These are phyloP conservation scores for Nigrograna mackinnonii DNA, from an alignment of 2,329 filamentous ascomycete genomes.

Conservation along the genomic window DNA sequence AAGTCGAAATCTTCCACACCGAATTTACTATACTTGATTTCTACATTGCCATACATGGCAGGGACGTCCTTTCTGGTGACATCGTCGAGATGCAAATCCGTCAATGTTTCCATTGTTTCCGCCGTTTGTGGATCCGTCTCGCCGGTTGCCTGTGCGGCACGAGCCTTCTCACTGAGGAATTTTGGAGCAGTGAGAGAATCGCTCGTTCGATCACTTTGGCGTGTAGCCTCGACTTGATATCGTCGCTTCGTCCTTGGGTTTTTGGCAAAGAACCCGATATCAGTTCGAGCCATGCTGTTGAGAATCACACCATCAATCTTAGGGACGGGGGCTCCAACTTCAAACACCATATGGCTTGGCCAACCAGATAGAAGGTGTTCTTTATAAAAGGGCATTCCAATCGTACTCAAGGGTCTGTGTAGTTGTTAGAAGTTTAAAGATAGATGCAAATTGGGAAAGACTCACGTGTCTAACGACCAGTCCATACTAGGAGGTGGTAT, in stretches of 20 bases:
- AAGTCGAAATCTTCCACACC: slow-evolving; percentile 99
- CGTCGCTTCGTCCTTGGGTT: slow-evolving; percentile 74
- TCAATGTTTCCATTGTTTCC: slow-evolving; percentile 67
- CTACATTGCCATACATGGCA: slow-evolving; percentile 87
- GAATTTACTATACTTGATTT: slow-evolving; percentile 99
- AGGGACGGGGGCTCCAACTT: slow-evolving; percentile 79
- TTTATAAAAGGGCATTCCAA: slow-evolving; percentile 93
- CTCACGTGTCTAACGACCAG: slow-evolving; percentile 72
- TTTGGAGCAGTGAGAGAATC: slow-evolving; percentile 77
- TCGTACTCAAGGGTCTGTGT: slow-evolving; percentile 74
- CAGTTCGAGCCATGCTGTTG: slow-evolving; percentile 68
- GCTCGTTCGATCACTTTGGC: slow-evolving; percentile 60
- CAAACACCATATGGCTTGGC: slow-evolving; percentile 81
- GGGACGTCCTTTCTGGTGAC: slow-evolving; percentile 81
- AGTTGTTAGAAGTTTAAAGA: slow-evolving; percentile 13
- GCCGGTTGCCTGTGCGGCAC: slow-evolving; percentile 55
- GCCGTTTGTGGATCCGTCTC: slow-evolving; percentile 32
- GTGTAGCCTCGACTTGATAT: slow-evolving; percentile 82
- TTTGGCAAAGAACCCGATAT: slow-evolving; percentile 77
- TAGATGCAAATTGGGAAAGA: slow-evolving; percentile 1
- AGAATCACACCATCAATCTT: slow-evolving; percentile 75
- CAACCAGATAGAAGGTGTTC: slow-evolving; percentile 86
- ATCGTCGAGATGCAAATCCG: slow-evolving; percentile 69
- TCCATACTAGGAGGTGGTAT: slow-evolving; percentile 65
- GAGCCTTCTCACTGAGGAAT: slow-evolving; percentile 91